phyloP scores from a whole-genome alignment of 345 rosid species.

The Erodium maritimum region DNA sequence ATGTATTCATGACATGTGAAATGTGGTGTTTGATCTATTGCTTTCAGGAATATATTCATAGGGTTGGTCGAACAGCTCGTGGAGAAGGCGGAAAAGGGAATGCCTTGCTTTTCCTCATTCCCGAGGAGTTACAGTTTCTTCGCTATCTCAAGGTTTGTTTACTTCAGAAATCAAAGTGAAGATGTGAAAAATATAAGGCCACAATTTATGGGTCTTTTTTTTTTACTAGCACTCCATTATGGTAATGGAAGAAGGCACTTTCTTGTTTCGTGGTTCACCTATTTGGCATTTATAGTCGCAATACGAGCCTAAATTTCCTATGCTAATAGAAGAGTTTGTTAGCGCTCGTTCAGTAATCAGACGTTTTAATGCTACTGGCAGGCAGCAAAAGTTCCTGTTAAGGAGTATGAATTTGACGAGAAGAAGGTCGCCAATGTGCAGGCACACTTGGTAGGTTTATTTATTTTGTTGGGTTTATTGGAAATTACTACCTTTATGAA shows the following conservation, averaged over 20 bases:
- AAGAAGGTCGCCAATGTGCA: slow-evolving; percentile 76
- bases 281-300: too few species aligned
- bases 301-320: too few species aligned
- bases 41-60: slow-evolving; percentile 87
- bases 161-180: background rate
- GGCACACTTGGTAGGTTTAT: slow-evolving; percentile 61
- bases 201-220: background rate
- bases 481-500: too few species aligned
- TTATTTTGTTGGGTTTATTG: background rate
- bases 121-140: slow-evolving; percentile 86
- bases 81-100: slow-evolving; percentile 98
- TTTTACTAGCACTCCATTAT: background rate
- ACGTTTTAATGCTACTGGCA: slow-evolving; percentile 9
- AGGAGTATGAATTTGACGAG: slow-evolving; percentile 75
- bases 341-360: background rate
- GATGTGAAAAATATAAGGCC: background rate
- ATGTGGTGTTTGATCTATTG: slow-evolving; percentile 3
- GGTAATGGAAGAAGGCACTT: too few species aligned
- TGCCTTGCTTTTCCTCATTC: slow-evolving; percentile 81
- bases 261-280: too few species aligned
- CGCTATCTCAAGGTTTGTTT: slow-evolving; percentile 69
- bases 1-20: slow-evolving; percentile 1
- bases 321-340: too few species aligned
- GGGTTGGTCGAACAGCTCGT: slow-evolving; percentile 99
- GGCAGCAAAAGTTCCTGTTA: slow-evolving; percentile 92